A percentile compares a stretch with the other conserved stretches of the same genome.
Conservation (phyloP, 345 rosid genomes). For the Litchi chinensis region DNA sequence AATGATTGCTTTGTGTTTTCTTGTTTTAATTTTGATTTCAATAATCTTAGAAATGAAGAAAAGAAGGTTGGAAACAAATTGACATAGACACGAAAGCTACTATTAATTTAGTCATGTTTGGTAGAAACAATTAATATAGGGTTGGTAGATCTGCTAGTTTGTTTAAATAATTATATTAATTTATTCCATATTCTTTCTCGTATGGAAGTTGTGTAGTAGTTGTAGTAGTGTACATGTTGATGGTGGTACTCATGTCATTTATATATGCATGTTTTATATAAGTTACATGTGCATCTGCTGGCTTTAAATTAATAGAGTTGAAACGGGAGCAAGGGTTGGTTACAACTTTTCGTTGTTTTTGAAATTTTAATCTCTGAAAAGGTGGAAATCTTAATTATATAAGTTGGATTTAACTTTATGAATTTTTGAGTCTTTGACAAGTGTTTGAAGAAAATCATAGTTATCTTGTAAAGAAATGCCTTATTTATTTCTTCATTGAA, state of each 20-base stretch:
- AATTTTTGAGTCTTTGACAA: too few relatives aligned
- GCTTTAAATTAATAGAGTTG: too few relatives aligned
- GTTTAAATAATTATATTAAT: neutral
- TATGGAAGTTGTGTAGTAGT: neutral
- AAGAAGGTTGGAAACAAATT: neutral
- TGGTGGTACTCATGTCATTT: neutral
- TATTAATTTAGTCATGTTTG: neutral
- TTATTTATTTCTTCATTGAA: too few relatives aligned
- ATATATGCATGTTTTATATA: neutral
- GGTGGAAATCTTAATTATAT: too few relatives aligned
- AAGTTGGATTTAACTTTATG: too few relatives aligned
- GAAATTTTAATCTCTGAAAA: too few relatives aligned
- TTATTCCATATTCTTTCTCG: neutral
- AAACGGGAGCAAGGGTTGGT: too few relatives aligned
- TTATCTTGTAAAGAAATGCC: too few relatives aligned
- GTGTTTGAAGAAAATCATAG: too few relatives aligned
- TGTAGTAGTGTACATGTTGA: neutral
- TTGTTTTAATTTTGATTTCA: neutral
- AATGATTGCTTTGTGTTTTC: neutral
- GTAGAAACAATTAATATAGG: neutral
- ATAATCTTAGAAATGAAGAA: constrained; percentile 16
- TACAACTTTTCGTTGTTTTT: too few relatives aligned
- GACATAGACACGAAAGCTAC: constrained; percentile 27
- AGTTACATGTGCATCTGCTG: too few relatives aligned
- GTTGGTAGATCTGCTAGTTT: constrained; percentile 19